Evolutionary conservation across 441 rosid genomes (phyloP), one percentile per base, ranked within the genome.

Genomic region (Adansonia madagascariensis): DNA sequence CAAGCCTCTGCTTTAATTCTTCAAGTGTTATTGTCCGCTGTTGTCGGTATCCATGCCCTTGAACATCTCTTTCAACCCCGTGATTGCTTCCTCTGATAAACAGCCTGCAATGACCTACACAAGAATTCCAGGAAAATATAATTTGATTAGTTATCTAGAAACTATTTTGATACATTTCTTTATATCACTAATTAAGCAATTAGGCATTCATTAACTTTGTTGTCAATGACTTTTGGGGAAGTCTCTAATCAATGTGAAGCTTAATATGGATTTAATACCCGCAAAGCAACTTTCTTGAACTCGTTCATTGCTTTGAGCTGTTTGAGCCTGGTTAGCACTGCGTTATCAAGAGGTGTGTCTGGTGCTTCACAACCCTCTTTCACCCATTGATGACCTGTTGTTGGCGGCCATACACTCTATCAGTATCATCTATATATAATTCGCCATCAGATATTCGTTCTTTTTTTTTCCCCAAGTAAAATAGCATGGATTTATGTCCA

Each of bases 241-340:
- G 27, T 24, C 27, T 24, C 27, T 24, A 24, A 24, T 24, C 52
- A n/a, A 65, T 39, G 49, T 1, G 39, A 31, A 1, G 67, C 1
- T 60, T 31, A 5, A 12, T 50, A 50, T 2, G 11, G 41, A 59
- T 46, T 22, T 0, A 10, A 15, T 64, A 90, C 98, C 91, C 92
- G 86, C 53, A 93, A 90, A 83, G 98, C 98, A 63, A 91, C 90
- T 88, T 93, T 93, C 86, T 93, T 92, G 82, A 93, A 92, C 76
- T 92, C 85, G 82, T 93, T 93, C 98, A 93, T 93, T 35, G 97
- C 97, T 64, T 91, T 89, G 86, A 93, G 92, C 77, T 93, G 97
- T 78, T 91, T 91, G 90, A 93, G 94, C 85, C 97, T 85, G 27
- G 63, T 75, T 80, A 92, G 74, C 44, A 93, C 98, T 22, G 95